Base-by-base conservation (phyloP, 1,284 basidiomycete genomes). In the Puccinia triticina region DNA sequence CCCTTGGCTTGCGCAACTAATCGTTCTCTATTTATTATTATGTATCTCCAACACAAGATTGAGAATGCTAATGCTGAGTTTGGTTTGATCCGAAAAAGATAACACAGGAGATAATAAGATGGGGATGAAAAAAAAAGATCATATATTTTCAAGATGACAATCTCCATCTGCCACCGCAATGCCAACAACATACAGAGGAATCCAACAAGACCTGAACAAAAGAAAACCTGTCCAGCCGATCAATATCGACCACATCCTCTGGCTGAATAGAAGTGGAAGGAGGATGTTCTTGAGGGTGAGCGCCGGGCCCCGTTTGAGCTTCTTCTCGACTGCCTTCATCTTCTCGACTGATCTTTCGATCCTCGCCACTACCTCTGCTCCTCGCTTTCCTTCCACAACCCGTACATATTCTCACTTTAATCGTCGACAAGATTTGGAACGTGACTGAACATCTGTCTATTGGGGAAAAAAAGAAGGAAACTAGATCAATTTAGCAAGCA, bases 141-240 rank as follows among this genome's bases (percentile, higher is more conserved):
- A 29, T 26, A 7, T 43, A 43, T 43, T 43, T 50, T 73, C 48
- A 73, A 53, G 43, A 73, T 23, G 57, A 76, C 61, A 59, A 21
- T 46, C 57, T 71, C 77, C 77, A 80, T 48, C 77, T 48, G n/a
- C 50, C n/a, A 46, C 77, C 77, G 69, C 77, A 80, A 80, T 80
- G 66, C 55, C 55, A 57, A 61, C 77, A 80, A 61, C 48, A 55
- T 2, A 50, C 4, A 11, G 53, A 50, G 1, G 50, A 59, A 34
- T 61, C 53, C 26, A 76, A 32, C 43, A 76, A 61, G 34, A 61
- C 21, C 34, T 61, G 32, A 23, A 76, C n/a, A 2, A 43, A 32
- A 7, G 55, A 21, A 57, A 8, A 18, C 7, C 29, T 59, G 1
- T 16, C 23, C 14, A n/a, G 26, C 1, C 50, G 29, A 34, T 57